Evolutionary conservation across 163 green algal species (phyloP), one percentile per base, ranked within the genome.

Genomic region (Smithsoniella earleae): DNA sequence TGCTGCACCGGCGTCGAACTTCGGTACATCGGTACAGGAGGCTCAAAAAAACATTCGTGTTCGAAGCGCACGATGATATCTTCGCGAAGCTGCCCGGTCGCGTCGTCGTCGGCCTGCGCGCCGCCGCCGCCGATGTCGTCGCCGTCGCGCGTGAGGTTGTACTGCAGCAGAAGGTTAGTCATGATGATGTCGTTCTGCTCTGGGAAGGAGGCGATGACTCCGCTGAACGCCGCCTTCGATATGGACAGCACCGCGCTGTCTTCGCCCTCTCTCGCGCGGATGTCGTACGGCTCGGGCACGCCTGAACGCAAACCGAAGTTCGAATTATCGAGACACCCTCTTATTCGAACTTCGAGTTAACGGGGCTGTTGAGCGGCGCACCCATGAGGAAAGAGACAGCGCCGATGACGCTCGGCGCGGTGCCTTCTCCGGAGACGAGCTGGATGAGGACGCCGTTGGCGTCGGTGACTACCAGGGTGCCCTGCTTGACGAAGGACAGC

Each of bases 141-240:
- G 10, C 40, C 40, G 40, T 49, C 40, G 10, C 40, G 10, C 10
- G 40, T 49, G 40, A 49, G 40, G 40, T 13, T 13, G 13, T 49
- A 49, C 40, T 49, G 40, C 10, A 49, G 40, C 40, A 49, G 40
- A 10, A 49, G 10, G 40, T 49, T 49, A 13, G 40, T 49, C 40
- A 49, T 49, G 40, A 49, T 49, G 40, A 49, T 49, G 40, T 49
- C 40, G 40, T 49, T 49, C 40, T 49, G 40, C 40, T 49, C 40
- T 10, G 40, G 40, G 13, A 22, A 49, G 40, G 40, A 10, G 13
- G 40, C 40, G 40, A 49, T 49, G 40, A 49, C 40, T 22, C 40
- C 13, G 40, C 40, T 49, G 40, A 49, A 49, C 10, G 40, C 40
- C 10, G 40, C 13, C 13, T 49, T 49, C 40, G 40, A 49, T 49